A percentile compares a stretch with the other conserved stretches of the same genome.
Conservation (phyloP, 139 green algal genomes). For the Haematococcus lacustris region DNA sequence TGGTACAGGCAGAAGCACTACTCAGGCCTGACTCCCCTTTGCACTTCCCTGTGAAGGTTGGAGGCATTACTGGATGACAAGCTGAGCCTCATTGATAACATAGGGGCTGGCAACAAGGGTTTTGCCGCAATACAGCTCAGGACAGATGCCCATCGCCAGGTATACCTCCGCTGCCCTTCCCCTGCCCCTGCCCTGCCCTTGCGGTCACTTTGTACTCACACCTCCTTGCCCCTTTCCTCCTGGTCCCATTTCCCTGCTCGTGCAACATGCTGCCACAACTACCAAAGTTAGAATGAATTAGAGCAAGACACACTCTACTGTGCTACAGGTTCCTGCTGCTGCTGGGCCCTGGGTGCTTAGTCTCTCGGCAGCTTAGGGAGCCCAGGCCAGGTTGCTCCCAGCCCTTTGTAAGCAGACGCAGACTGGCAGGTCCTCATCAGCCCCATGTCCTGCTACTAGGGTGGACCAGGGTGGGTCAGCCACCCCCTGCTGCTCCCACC, state of each 20-base stretch:
- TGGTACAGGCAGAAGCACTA: background rate
- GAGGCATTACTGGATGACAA: constrained; percentile 37
- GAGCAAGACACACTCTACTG: background rate
- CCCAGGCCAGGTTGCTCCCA: background rate
- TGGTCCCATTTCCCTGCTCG: background rate
- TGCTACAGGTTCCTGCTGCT: too few species aligned
- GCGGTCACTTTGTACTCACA: background rate
- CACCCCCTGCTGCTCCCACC: too few species aligned
- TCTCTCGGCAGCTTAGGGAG: too few species aligned
- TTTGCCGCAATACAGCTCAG: constrained; percentile 32
- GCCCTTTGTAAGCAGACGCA: background rate
- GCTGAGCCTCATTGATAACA: constrained; percentile 22
- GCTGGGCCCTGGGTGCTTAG: too few species aligned
- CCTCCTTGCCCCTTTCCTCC: background rate
- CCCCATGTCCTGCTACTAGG: background rate
- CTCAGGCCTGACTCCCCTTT: background rate
- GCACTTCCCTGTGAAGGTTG: constrained; percentile 13
- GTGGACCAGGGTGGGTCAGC: background rate
- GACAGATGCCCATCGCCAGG: constrained; percentile 35
- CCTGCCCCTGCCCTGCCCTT: too few species aligned
- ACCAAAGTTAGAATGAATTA: background rate
- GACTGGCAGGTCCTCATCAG: background rate
- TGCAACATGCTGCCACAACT: background rate
- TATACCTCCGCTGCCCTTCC: too few species aligned
- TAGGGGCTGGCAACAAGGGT: constrained; percentile 26